These are phyloP conservation scores for Xylaria sp. DNA, from an alignment of 495 filamentous ascomycete species.

Conservation along the genomic window DNA sequence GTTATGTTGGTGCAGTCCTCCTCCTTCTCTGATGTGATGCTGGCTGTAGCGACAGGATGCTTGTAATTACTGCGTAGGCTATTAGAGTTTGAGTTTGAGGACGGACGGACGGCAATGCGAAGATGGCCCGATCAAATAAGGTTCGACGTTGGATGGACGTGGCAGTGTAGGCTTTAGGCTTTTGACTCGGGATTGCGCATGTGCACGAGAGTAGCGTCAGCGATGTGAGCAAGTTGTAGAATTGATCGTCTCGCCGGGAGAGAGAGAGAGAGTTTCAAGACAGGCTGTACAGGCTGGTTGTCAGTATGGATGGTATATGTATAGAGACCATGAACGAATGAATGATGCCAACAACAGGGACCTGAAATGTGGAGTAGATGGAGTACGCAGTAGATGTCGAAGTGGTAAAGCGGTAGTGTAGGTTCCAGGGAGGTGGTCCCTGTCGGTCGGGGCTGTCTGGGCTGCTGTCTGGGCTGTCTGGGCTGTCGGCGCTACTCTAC, in stretches of 20 bases:
- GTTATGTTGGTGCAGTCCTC: neutral
- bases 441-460: neutral
- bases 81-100: neutral
- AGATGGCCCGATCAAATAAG: neutral
- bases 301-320: neutral
- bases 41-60: neutral
- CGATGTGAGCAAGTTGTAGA: neutral
- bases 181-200: neutral
- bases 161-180: neutral
- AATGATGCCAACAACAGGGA: neutral
- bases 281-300: neutral
- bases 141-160: neutral
- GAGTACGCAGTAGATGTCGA: no score
- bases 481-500: no score
- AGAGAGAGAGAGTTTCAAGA: neutral
- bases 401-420: neutral
- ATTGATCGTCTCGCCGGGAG: neutral
- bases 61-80: no score
- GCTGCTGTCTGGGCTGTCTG: no score
- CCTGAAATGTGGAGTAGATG: constrained; percentile 4
- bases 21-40: no score
- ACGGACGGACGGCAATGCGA: neutral
- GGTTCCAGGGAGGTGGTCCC: neutral
- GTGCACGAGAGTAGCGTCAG: neutral
- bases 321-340: constrained; percentile 6